Percentiles rank a stretch among this genome's conserved stretches.
These are phyloP conservation scores for Artemisia tridentata DNA, from an alignment of 129 eudicot genomes.

Conservation along the genomic window DNA sequence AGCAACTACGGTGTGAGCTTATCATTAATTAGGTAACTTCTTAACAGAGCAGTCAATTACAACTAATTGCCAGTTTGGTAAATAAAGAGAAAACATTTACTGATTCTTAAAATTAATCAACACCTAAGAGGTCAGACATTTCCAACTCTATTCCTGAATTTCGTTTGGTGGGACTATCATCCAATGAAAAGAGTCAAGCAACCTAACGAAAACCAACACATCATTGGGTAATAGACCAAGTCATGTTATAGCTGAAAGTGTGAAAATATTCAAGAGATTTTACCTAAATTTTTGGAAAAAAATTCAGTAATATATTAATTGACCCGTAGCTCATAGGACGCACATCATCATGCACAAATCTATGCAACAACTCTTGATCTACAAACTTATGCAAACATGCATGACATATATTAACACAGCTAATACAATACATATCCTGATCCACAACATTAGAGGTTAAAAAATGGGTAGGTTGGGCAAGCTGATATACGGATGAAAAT, in stretches of 20 bases:
- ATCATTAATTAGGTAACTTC: too few species aligned
- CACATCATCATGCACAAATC: slow-evolving; percentile 68
- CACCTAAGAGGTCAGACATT: slow-evolving; percentile 49
- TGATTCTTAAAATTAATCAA: slow-evolving; percentile 57
- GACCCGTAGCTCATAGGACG: slow-evolving; percentile 50
- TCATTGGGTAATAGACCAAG: background rate
- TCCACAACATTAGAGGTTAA: background rate
- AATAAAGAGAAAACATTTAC: slow-evolving; percentile 35
- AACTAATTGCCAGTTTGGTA: too few species aligned
- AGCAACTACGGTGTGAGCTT: too few species aligned
- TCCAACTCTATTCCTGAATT: slow-evolving; percentile 38
- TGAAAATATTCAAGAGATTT: slow-evolving; percentile 2
- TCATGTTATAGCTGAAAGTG: background rate
- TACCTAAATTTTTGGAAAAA: slow-evolving; percentile 41
- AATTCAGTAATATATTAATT: slow-evolving; percentile 21
- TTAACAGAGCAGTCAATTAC: too few species aligned
- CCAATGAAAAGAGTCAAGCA: slow-evolving; percentile 40
- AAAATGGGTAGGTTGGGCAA: background rate
- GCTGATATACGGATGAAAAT: too few species aligned
- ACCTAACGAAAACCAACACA: slow-evolving; percentile 33
- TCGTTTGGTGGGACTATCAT: slow-evolving; percentile 42
- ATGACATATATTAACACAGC: slow-evolving; percentile 6
- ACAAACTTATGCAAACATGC: slow-evolving; percentile 38
- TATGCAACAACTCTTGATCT: slow-evolving; percentile 51
- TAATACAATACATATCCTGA: background rate